Evolutionary conservation across 345 rosid species (phyloP), one percentile per base, ranked within the genome.

Genomic region (Adansonia digitata): DNA sequence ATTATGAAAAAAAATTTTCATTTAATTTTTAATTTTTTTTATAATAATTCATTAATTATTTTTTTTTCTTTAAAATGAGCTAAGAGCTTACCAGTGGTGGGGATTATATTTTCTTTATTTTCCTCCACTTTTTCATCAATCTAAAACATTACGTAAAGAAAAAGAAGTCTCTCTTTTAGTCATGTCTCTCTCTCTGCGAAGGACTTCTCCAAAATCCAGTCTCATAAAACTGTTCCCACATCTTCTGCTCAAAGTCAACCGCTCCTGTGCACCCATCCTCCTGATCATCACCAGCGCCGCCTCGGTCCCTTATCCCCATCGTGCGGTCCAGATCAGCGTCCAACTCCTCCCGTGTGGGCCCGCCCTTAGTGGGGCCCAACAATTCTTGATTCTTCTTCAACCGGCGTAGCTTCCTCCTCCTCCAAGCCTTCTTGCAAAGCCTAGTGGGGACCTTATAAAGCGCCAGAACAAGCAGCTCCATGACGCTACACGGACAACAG

Each of bases 371-470:
- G 56, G 62, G 75, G 59, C 55, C 74, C 12, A 81, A 62, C 65
- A 84, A 70, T 10, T 79, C 82, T 15, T 73, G 80, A 27, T 78
- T 85, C 81, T 72, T 86, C 76, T 46, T 74, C 69, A 18, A 48
- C 29, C 75, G 7, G 5, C 76, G 80, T n/a, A 84, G 84, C 68
- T 82, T 84, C 71, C 73, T 71, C 72, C 73, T 67, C 72, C 68
- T 80, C 85, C 78, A 81, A 1, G 82, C 89, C 75, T 88, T 90
- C 76, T 80, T 83, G 80, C 87, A 89, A 17, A 92, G 80, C 29
- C 86, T 84, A 46, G 86, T 83, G 11, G 97, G 97, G 3, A 88
- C 84, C 80, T 73, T 89, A 81, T 82, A 86, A 2, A 92, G 85
- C 3, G 87, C 91, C 71, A 92, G 73, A 7, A 85, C 82, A 42